A percentile compares a stretch with the other conserved stretches of the same genome.
These are phyloP conservation scores for Penicilliopsis zonata DNA, from an alignment of 495 filamentous ascomycete species.

Conservation along the genomic window DNA sequence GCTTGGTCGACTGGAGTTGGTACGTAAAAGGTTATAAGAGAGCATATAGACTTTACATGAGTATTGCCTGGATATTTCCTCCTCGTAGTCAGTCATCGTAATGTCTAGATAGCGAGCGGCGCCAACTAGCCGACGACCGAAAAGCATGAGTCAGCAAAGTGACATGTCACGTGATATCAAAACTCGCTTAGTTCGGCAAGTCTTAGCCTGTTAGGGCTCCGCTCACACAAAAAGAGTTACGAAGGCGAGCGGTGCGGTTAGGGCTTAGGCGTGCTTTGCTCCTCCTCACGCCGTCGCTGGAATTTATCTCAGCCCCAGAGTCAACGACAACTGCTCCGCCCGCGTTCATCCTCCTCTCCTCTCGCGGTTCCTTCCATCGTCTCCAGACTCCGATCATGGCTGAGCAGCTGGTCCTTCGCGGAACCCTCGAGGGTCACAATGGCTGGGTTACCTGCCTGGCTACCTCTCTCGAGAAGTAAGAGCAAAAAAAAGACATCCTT, in stretches of 20 bases:
- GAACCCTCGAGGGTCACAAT: slow-evolving; percentile 93
- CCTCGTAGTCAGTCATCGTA: too few relatives aligned
- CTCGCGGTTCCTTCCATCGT: slow-evolving; percentile 32
- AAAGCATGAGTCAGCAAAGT: too few relatives aligned
- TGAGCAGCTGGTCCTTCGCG: slow-evolving; percentile 94
- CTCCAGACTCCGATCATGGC: slow-evolving; percentile 53
- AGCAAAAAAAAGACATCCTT: background rate
- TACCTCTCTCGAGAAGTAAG: slow-evolving; percentile 97
- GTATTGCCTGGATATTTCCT: too few relatives aligned
- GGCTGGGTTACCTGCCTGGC: slow-evolving; percentile 70
- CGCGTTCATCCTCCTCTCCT: slow-evolving; percentile 24
- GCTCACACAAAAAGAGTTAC: background rate
- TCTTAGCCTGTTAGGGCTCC: background rate
- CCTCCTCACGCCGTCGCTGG: slow-evolving; percentile 19
- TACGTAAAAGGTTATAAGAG: too few relatives aligned
- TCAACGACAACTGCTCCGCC: slow-evolving; percentile 35
- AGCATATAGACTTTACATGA: too few relatives aligned
- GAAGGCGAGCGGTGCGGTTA: slow-evolving; percentile 9
- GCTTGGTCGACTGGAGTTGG: too few relatives aligned
- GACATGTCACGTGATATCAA: too few relatives aligned
- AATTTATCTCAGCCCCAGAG: slow-evolving; percentile 35
- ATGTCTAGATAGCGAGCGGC: too few relatives aligned
- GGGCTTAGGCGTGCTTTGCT: slow-evolving; percentile 27
- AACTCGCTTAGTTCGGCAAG: too few relatives aligned
- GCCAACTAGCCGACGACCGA: too few relatives aligned